A percentile compares a stretch with the other conserved stretches of the same genome.
These are phyloP conservation scores for Neurospora sp. DNA, from an alignment of 495 filamentous ascomycete species.

Conservation along the genomic window DNA sequence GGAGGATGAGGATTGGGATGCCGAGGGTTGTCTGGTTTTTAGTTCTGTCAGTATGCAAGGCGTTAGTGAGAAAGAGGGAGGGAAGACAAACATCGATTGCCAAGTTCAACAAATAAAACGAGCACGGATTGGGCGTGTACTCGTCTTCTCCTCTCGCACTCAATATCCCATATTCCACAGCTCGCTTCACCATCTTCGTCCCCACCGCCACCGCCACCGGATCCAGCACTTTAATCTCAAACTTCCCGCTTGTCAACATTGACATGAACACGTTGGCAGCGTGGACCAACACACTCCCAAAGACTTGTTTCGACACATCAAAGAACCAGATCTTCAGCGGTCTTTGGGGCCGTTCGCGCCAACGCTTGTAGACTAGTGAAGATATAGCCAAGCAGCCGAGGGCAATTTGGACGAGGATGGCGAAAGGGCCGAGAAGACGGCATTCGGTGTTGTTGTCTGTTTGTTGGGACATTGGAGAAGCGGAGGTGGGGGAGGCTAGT, in stretches of 20 bases:
- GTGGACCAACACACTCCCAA: conserved; percentile 84
- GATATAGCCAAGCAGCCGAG: conserved; percentile 77
- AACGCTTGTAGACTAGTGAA: conserved; percentile 86
- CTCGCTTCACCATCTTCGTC: conserved; percentile 18
- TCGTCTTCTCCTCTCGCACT: conserved; percentile 32
- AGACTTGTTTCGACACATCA: conserved; percentile 95
- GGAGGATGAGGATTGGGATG: conserved; percentile 82
- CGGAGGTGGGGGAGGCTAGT: conserved; percentile 19
- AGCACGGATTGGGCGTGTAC: conserved; percentile 85
- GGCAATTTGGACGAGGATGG: conserved; percentile 77
- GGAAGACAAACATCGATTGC: conserved; percentile 77
- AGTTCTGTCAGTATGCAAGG: neutral
- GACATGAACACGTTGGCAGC: conserved; percentile 89
- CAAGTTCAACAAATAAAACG: conserved; percentile 88
- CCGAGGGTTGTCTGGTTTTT: conserved; percentile 73
- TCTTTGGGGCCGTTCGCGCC: conserved; percentile 81
- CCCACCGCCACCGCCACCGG: conserved; percentile 22
- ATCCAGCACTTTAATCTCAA: conserved; percentile 40
- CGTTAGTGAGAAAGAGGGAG: neutral
- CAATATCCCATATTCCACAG: neutral
- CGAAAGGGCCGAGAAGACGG: conserved; percentile 73
- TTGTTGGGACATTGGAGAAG: conserved; percentile 12
- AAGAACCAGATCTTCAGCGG: conserved; percentile 94
- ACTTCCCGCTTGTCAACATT: conserved; percentile 79
- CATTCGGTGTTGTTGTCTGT: conserved; percentile 52